Percentiles rank a stretch among this genome's conserved stretches.
phyloP scores from a whole-genome alignment of 176 grass and related monocot genomes.

The Triticum dicoccoides region DNA sequence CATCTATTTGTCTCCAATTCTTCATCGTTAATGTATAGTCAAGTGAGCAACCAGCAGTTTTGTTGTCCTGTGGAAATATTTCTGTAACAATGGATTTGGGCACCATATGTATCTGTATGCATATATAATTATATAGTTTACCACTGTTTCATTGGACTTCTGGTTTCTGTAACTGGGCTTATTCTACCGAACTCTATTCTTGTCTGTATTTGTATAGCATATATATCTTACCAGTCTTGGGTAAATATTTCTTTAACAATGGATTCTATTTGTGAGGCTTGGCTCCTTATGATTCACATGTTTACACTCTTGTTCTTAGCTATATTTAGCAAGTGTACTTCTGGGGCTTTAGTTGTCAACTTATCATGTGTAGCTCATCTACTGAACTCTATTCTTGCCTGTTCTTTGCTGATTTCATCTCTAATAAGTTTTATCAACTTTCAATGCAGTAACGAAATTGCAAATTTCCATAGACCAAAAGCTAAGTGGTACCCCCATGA shows the following conservation, averaged over 20 bases:
- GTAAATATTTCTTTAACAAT: not conserved
- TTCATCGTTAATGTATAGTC: not conserved
- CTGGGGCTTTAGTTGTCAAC: not conserved
- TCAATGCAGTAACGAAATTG: slow-evolving; percentile 81
- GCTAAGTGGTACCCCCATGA: slow-evolving; percentile 89
- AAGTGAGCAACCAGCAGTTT: not conserved
- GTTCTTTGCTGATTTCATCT: not conserved
- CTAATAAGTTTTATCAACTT: slow-evolving; percentile 21
- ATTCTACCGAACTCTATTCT: not conserved
- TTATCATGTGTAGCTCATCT: not conserved
- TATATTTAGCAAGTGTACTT: slow-evolving; percentile 10
- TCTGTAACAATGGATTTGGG: not conserved
- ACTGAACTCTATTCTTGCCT: slow-evolving; percentile 16
- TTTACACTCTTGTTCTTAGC: not conserved
- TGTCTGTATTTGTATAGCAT: no score
- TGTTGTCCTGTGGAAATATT: slow-evolving; percentile 29
- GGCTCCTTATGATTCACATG: not conserved
- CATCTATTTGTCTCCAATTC: not conserved
- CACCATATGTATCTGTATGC: not conserved
- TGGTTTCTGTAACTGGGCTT: not conserved
- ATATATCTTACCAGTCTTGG: no score
- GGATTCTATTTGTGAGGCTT: not conserved
- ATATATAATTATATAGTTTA: slow-evolving; percentile 1
- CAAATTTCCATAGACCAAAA: slow-evolving; percentile 93
- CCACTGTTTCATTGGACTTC: not conserved